A percentile compares a stretch with the other conserved stretches of the same genome.
These are phyloP conservation scores for Peronospora farinosa DNA, from an alignment of 352 stramenopile species.

Conservation along the genomic window DNA sequence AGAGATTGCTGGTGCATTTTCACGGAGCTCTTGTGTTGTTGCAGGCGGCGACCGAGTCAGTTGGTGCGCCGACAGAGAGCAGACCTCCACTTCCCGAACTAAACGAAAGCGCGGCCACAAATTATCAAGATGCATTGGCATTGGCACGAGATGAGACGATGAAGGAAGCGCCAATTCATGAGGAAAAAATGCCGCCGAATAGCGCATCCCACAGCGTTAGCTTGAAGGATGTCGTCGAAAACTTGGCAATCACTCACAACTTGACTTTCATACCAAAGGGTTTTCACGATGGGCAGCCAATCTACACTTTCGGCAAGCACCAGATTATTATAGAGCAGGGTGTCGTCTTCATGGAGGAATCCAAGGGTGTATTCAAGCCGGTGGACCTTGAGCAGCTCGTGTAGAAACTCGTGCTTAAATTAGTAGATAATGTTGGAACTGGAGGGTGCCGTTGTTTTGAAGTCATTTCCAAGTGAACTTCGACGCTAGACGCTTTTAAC, in stretches of 20 bases:
- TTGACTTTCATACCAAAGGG: conserved; percentile 79
- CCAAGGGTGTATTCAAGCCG: conserved; percentile 61
- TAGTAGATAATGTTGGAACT: not conserved
- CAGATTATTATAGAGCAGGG: conserved; percentile 83
- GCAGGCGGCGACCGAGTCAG: conserved; percentile 33
- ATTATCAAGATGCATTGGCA: conserved; percentile 74
- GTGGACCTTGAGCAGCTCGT: conserved; percentile 74
- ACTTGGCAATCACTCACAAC: conserved; percentile 69
- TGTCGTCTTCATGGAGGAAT: conserved; percentile 64
- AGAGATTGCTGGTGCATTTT: conserved; percentile 71
- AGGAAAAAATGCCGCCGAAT: conserved; percentile 18
- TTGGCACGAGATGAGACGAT: conserved; percentile 33
- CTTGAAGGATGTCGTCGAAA: conserved; percentile 81
- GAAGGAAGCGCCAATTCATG: conserved; percentile 14
- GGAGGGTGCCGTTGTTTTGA: too few relatives aligned
- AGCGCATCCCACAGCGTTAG: conserved; percentile 45
- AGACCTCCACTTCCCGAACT: conserved; percentile 39
- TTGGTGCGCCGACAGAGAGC: conserved; percentile 9
- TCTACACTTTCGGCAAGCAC: conserved; percentile 74
- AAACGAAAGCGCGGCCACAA: conserved; percentile 42
- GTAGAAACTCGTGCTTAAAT: conserved; percentile 5
- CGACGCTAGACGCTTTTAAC: not conserved
- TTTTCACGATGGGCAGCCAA: conserved; percentile 66
- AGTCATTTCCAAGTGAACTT: not conserved
- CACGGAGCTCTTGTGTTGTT: conserved; percentile 68